Evolutionary conservation across 306 rosid genomes (phyloP), one percentile per base, ranked within the genome.

Genomic region (Glycine soja): DNA sequence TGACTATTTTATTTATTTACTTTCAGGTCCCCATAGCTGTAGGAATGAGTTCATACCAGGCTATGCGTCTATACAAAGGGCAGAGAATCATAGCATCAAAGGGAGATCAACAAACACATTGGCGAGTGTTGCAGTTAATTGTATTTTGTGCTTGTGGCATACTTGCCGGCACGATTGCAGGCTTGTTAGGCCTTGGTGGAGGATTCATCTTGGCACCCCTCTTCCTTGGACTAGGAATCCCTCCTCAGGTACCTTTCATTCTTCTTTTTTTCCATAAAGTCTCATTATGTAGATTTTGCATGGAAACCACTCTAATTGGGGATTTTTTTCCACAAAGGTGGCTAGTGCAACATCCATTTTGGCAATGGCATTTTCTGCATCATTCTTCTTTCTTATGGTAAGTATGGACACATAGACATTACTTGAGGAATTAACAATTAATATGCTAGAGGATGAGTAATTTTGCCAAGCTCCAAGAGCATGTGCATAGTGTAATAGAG

Each of bases 161-260:
- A 3, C 15, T 84, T 68, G 95, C 97, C 70, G 97, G 97, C 18
- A 69, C 89, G 45, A 85, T 92, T 16, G 97, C 95, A 54, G 97
- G 97, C 10, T 81, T 90, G 84, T 91, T 92, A 57, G 97, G 97
- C 12, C 86, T 92, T 43, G 97, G 97, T 74, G 95, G 95, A 12
- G 95, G 95, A 45, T 92, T 92, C 88, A 92, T 90, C 63, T 76
- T 92, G 74, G 95, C 93, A 5, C 97, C 97, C 18, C 97, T 92
- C 72, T 92, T 92, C 61, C 86, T 92, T 32, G 93, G 89, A 74
- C 83, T 92, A 19, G 95, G 95, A 72, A 89, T 90, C 52, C 95
- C 92, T 70, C 95, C 97, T 80, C 95, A 92, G 92, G 95, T 92
- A 47, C 32, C 11, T 14, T 62, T 62, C 6, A 2, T 11, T 12